Evolutionary conservation across 2,329 filamentous ascomycete genomes (phyloP), one percentile per base, ranked within the genome.

Genomic region (Xylariaceae sp.): DNA sequence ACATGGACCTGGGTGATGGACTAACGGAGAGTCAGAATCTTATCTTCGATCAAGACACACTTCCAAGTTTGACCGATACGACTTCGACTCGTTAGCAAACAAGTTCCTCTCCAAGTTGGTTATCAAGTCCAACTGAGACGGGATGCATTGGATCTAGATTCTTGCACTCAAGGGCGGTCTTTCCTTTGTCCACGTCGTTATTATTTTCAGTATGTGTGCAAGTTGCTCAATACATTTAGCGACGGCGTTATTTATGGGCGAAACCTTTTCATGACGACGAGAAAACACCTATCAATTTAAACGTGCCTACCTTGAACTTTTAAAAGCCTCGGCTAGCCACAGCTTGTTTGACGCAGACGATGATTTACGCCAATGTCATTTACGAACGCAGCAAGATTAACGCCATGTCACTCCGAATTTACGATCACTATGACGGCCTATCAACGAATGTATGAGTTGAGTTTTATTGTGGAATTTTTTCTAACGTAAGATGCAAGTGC

Each of bases 21-120:
- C 77, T 83, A 72, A 84, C 59, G 16, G n/a, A 8, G 36, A 22
- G 58, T 41, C 75, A 96, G 92, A 96, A 76, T 78, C 83, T 51
- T 97, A 96, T 73, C 81, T 97, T 57, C 86, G 89, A 67, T 84
- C 84, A 57, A 88, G 92, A 63, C 81, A 83, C 63, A 85, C 86
- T 54, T 84, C 87, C 66, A 89, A 87, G 72, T 97, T 96, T 72
- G 88, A 96, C 76, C 85, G 89, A 64, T 83, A 87, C 65, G 89
- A 97, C 76, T 97, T 96, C 69, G 92, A 97, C 76, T 94, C 86
- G 57, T 75, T 97, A 69, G 95, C 92, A 49, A 96, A 96, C 79
- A 97, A 96, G 78, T 96, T 97, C 78, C 76, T 96, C 63, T 95
- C 92, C 36, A 95, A 95, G 75, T 83, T 97, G 67, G 92, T 96